Percentiles rank a stretch among this genome's conserved stretches.
Evolutionary conservation across 179 eudicot genomes (phyloP).

Genomic region (Pouteria campechiana): DNA sequence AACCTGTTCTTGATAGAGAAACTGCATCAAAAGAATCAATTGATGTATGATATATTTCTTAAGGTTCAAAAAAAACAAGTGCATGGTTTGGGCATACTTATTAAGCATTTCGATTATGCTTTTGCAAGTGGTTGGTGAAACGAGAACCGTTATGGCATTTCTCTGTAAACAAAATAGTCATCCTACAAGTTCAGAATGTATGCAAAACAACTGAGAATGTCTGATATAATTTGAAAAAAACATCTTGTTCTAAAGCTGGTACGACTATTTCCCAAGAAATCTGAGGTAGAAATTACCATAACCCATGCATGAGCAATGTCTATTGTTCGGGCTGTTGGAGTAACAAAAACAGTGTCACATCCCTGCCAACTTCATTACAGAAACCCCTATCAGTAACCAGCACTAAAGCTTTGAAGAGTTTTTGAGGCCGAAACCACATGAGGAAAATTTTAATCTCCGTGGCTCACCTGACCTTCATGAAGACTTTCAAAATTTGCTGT

Average conservation of each 20-base stretch:
- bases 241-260: background rate
- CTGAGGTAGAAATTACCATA: conserved; percentile 33
- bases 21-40: too few species aligned
- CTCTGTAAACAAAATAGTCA: too few species aligned
- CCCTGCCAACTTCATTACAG: conserved; percentile 28
- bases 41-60: too few species aligned
- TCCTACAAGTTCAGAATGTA: too few species aligned
- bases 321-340: conserved; percentile 68
- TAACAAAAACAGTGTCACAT: conserved; percentile 67
- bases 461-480: conserved; percentile 50
- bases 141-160: conserved; percentile 40
- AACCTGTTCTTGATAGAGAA: too few species aligned
- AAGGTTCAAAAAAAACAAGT: too few species aligned
- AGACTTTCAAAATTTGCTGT: conserved; percentile 68
- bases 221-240: too few species aligned
- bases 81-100: conserved; percentile 29
- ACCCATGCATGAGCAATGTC: conserved; percentile 64
- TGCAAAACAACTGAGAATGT: too few species aligned
- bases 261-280: background rate
- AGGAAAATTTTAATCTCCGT: background rate
- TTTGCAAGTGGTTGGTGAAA: conserved; percentile 37
- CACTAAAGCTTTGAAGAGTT: background rate
- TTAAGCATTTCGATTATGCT: conserved; percentile 46
- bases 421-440: background rate
- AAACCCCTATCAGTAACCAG: conserved; percentile 1